Evolutionary conservation across 805 yeast genomes (phyloP).

Genomic region (Ogataea kodamae): DNA sequence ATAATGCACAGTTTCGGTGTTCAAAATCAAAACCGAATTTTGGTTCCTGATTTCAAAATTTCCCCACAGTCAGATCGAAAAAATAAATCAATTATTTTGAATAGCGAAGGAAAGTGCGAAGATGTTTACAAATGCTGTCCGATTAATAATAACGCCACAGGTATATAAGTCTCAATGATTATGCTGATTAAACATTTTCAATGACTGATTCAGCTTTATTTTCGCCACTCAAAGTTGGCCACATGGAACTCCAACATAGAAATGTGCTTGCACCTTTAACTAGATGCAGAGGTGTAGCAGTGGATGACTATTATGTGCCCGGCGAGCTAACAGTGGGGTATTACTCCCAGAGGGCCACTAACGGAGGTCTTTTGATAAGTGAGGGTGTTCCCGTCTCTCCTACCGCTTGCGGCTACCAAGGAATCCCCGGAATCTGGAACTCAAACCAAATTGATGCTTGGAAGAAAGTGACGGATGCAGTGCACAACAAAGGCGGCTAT

Average conservation of each 20-base stretch:
- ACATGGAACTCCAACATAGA: slow-evolving; percentile 35
- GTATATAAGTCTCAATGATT: too few relatives aligned
- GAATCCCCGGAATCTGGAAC: slow-evolving; percentile 48
- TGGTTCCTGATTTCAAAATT: too few relatives aligned
- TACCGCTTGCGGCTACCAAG: slow-evolving; percentile 39
- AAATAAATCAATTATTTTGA: too few relatives aligned
- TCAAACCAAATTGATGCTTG: slow-evolving; percentile 39
- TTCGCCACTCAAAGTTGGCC: slow-evolving; percentile 39
- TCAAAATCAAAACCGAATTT: too few relatives aligned
- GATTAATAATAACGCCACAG: too few relatives aligned
- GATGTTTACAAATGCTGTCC: too few relatives aligned
- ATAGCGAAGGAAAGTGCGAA: too few relatives aligned
- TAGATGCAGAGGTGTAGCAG: slow-evolving; percentile 36
- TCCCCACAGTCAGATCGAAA: too few relatives aligned
- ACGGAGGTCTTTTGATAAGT: slow-evolving; percentile 57
- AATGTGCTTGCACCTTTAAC: slow-evolving; percentile 49
- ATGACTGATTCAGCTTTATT: too few relatives aligned
- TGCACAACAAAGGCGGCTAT: background rate
- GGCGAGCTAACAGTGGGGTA: slow-evolving; percentile 44
- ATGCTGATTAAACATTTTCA: too few relatives aligned
- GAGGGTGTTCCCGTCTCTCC: slow-evolving; percentile 51
- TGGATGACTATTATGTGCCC: slow-evolving; percentile 32
- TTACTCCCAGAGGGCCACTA: slow-evolving; percentile 51
- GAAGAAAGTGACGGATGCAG: background rate
- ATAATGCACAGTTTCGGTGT: too few relatives aligned